Evolutionary conservation across 2,329 filamentous ascomycete genomes (phyloP).

Genomic region (Colletotrichum sublineola): DNA sequence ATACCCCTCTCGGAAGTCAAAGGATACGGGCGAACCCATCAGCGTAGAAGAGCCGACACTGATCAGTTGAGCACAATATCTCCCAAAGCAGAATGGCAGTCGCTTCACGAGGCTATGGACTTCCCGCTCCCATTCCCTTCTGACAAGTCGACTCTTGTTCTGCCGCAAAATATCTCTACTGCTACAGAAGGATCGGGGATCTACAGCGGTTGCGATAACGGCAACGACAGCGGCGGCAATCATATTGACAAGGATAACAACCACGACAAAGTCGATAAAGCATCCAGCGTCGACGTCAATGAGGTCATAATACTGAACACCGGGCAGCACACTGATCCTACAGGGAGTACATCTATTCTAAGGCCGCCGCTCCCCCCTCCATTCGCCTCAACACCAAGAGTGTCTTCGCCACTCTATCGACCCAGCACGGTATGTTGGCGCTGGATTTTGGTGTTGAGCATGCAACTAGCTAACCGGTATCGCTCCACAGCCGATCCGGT

Average conservation of each 20-base stretch:
- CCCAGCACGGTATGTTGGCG: slow-evolving; percentile 3
- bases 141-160: too few relatives aligned
- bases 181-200: neutral
- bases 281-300: neutral
- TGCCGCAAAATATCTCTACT: neutral
- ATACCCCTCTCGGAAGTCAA: slow-evolving; percentile 55
- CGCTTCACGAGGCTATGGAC: neutral
- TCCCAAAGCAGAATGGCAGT: neutral
- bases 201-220: neutral
- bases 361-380: slow-evolving; percentile 50
- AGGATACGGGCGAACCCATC: neutral
- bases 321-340: neutral
- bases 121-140: neutral
- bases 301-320: neutral
- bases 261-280: neutral
- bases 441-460: neutral
- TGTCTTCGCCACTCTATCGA: neutral
- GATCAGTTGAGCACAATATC: too few relatives aligned
- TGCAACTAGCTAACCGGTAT: neutral
- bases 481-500: neutral
- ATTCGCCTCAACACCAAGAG: slow-evolving; percentile 17
- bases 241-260: neutral
- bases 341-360: neutral
- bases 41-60: neutral
- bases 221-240: neutral